Percentiles rank a stretch among this genome's conserved stretches.
These are phyloP conservation scores for Plasmodium relictum DNA, from an alignment of 169 alveolate genomes.

Conservation along the genomic window DNA sequence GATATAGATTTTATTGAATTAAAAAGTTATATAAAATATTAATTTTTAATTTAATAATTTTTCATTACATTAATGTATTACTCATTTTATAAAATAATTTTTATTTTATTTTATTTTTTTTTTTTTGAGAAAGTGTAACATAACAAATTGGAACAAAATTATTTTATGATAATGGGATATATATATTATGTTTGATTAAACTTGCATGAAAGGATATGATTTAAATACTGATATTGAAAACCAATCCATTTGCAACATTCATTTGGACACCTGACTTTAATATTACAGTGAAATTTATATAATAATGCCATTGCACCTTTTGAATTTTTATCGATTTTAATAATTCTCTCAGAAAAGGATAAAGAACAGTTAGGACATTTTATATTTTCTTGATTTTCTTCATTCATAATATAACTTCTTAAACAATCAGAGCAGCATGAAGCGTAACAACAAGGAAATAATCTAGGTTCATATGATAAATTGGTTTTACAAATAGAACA, in stretches of 20 bases:
- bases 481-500: conserved; percentile 57
- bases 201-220: conserved; percentile 56
- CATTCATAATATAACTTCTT: conserved; percentile 12
- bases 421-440: conserved; percentile 68
- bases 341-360: conserved; percentile 12
- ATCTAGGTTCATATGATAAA: conserved; percentile 56
- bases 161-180: background rate
- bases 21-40: too few relatives aligned
- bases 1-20: too few relatives aligned
- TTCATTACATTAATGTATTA: too few relatives aligned
- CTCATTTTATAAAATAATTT: too few relatives aligned
- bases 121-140: too few relatives aligned
- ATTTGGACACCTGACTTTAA: conserved; percentile 61
- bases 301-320: conserved; percentile 45
- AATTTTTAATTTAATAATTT: too few relatives aligned
- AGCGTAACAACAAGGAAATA: conserved; percentile 68
- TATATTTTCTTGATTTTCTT: conserved; percentile 1
- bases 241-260: conserved; percentile 51
- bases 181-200: background rate
- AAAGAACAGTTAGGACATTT: conserved; percentile 49
- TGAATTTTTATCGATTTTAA: conserved; percentile 48
- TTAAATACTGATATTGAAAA: conserved; percentile 34
- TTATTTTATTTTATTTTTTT: too few relatives aligned
- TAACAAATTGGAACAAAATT: too few relatives aligned
- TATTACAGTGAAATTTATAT: conserved; percentile 46